Evolutionary conservation across 1,284 basidiomycete genomes (phyloP), one percentile per base, ranked within the genome.

Genomic region (Cryptococcus neoformans): DNA sequence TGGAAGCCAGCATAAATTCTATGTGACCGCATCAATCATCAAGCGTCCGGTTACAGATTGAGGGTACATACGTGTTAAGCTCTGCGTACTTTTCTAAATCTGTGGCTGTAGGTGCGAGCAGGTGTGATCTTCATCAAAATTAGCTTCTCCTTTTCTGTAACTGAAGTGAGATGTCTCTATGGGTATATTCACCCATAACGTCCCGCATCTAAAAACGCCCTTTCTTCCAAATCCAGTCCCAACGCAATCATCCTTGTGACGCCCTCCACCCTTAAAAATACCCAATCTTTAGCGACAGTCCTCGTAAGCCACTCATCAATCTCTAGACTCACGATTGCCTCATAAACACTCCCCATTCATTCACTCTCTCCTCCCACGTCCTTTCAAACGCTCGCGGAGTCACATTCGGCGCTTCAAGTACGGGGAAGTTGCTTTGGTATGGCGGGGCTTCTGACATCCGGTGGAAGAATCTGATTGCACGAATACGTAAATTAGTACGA

Each of bases 1-100:
- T 95, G 92, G 74, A 95, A 94, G 2, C 92, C 92, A 6, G 92
- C 92, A 53, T 92, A 84, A 63, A 94, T 90, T 6, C 87, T 89
- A 68, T 86, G 14, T 10, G 40, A 54, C 49, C 14, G 11, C 8
- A 14, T 4, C 17, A 42, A 11, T 6, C 5, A 17, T 28, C 4
- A 17, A 28, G 35, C 21, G n/a, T 12, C 14, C 14, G 38, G 14
- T 10, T 12, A 36, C 6, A 2, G 36, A 41, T 45, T 21, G 12
- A 21, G 28, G 28, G 28, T 28, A 70, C 70, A 63, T 49, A 78
- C 76, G 68, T 68, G 49, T 75, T 83, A 60, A 86, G 84, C 68
- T 84, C 66, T 36, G 88, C 86, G 64, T 89, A 93, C 67, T 88
- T 90, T 34, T 78, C 74, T 10, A 96, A 81, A 70, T 95, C 87